phyloP scores from a whole-genome alignment of 768 basidiomycete species.

The Trametes villosa region DNA sequence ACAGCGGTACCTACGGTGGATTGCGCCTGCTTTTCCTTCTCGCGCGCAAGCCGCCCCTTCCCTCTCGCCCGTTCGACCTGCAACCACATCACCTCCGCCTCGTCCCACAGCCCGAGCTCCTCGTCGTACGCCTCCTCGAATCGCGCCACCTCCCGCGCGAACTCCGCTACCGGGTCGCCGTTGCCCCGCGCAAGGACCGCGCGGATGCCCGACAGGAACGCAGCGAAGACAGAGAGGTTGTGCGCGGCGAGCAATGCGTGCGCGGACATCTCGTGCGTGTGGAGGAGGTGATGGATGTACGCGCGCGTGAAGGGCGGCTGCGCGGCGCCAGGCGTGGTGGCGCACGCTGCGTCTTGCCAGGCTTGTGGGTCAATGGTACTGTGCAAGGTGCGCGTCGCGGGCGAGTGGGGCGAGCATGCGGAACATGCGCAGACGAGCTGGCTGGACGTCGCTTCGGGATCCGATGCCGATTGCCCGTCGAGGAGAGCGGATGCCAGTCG shows the following conservation, averaged over 20 bases:
- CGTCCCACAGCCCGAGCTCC: slow-evolving; percentile 46
- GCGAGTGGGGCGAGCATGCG: slow-evolving; percentile 56
- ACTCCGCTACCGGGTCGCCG: slow-evolving; percentile 25
- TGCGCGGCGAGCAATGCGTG: slow-evolving; percentile 77
- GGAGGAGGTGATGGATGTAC: slow-evolving; percentile 83
- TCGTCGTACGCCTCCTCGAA: slow-evolving; percentile 61
- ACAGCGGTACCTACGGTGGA: slow-evolving; percentile 25
- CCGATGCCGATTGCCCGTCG: slow-evolving; percentile 27
- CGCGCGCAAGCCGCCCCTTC: slow-evolving; percentile 73
- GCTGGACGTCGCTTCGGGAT: not conserved
- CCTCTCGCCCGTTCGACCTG: slow-evolving; percentile 72
- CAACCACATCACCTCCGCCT: slow-evolving; percentile 62
- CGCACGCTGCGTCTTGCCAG: slow-evolving; percentile 11
- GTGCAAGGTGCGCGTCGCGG: slow-evolving; percentile 46
- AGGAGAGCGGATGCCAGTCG: slow-evolving; percentile 50
- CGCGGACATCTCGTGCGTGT: slow-evolving; percentile 90
- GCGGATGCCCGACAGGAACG: slow-evolving; percentile 67
- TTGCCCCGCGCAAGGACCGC: slow-evolving; percentile 27
- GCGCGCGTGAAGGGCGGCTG: slow-evolving; percentile 49
- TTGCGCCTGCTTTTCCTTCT: slow-evolving; percentile 49
- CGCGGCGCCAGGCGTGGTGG: slow-evolving; percentile 25
- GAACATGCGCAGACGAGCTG: slow-evolving; percentile 50
- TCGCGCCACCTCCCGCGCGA: slow-evolving; percentile 50
- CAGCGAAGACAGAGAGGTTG: slow-evolving; percentile 69
- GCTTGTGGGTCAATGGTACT: slow-evolving; percentile 40